Evolutionary conservation across 2,329 filamentous ascomycete species (phyloP).

Genomic region (Fusarium irregulare): DNA sequence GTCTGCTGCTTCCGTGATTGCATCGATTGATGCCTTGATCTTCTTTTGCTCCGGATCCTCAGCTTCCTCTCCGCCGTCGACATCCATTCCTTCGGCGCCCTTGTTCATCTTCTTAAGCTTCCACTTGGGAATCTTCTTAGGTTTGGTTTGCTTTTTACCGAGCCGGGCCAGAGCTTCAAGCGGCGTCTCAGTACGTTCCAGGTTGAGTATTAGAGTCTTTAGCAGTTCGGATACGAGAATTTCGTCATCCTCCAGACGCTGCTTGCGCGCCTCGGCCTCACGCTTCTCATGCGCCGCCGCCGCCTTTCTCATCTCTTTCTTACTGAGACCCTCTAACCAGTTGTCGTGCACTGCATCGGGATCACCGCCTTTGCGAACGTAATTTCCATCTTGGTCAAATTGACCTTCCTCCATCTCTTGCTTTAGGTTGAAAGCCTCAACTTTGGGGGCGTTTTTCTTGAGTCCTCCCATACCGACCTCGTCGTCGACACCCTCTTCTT

Average conservation of each 20-base stretch:
- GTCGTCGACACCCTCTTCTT: slow-evolving; percentile 83
- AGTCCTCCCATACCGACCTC: slow-evolving; percentile 91
- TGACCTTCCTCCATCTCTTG: slow-evolving; percentile 90
- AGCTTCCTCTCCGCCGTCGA: slow-evolving; percentile 61
- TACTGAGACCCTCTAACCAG: slow-evolving; percentile 92
- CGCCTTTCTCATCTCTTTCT: slow-evolving; percentile 91
- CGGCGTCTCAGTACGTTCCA: slow-evolving; percentile 86
- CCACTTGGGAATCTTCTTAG: slow-evolving; percentile 70
- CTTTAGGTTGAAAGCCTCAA: slow-evolving; percentile 96
- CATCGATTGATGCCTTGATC: slow-evolving; percentile 79
- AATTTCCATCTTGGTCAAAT: slow-evolving; percentile 93
- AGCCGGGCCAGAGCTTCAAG: slow-evolving; percentile 88
- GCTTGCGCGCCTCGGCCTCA: slow-evolving; percentile 78
- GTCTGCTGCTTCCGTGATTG: slow-evolving; percentile 90
- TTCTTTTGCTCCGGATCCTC: slow-evolving; percentile 76
- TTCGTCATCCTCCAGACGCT: slow-evolving; percentile 79
- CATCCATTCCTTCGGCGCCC: slow-evolving; percentile 72
- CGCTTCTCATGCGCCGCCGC: slow-evolving; percentile 88
- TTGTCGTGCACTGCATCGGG: slow-evolving; percentile 90
- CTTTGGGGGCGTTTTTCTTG: slow-evolving; percentile 91
- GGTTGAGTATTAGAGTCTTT: slow-evolving; percentile 73
- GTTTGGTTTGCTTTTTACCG: slow-evolving; percentile 73
- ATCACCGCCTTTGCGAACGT: slow-evolving; percentile 86
- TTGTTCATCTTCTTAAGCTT: slow-evolving; percentile 76
- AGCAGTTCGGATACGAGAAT: slow-evolving; percentile 80